Evolutionary conservation across 2,329 filamentous ascomycete species (phyloP).

Genomic region (Fusarium sp.): DNA sequence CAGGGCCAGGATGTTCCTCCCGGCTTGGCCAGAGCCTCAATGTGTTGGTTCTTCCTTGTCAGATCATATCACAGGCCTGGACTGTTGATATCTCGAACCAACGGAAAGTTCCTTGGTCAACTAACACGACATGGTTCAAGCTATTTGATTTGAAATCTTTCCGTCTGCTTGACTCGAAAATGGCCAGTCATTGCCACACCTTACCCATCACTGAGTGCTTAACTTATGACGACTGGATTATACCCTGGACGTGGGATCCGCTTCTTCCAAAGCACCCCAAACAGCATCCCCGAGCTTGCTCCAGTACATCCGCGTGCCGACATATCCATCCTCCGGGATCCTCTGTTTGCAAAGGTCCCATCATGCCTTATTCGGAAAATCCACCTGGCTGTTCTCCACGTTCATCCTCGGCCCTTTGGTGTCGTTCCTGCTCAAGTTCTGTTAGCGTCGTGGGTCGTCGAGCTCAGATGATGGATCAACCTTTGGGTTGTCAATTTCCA

Average conservation of each 20-base stretch:
- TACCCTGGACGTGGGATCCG: constrained; percentile 23
- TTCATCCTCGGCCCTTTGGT: constrained; percentile 25
- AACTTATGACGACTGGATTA: constrained; percentile 25
- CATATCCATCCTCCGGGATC: constrained; percentile 30
- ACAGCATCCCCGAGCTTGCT: background rate
- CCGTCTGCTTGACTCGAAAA: constrained; percentile 12
- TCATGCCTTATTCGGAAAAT: constrained; percentile 23
- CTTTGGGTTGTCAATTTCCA: constrained; percentile 14
- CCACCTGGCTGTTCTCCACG: constrained; percentile 19
- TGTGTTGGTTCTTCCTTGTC: background rate
- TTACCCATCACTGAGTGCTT: constrained; percentile 20
- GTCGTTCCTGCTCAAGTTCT: constrained; percentile 22
- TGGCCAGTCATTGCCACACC: constrained; percentile 21
- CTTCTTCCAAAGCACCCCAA: constrained; percentile 19
- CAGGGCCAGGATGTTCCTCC: constrained; percentile 14
- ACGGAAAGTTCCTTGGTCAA: background rate
- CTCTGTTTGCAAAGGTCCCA: constrained; percentile 19
- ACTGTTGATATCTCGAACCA: background rate
- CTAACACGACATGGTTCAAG: background rate
- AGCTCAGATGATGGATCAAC: constrained; percentile 13
- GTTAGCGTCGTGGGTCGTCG: constrained; percentile 33
- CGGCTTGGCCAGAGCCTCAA: constrained; percentile 31
- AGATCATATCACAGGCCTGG: background rate
- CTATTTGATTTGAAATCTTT: constrained; percentile 17
- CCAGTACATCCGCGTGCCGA: constrained; percentile 30